phyloP scores from a whole-genome alignment of 768 basidiomycete genomes.

The Tephrocybe rancida region DNA sequence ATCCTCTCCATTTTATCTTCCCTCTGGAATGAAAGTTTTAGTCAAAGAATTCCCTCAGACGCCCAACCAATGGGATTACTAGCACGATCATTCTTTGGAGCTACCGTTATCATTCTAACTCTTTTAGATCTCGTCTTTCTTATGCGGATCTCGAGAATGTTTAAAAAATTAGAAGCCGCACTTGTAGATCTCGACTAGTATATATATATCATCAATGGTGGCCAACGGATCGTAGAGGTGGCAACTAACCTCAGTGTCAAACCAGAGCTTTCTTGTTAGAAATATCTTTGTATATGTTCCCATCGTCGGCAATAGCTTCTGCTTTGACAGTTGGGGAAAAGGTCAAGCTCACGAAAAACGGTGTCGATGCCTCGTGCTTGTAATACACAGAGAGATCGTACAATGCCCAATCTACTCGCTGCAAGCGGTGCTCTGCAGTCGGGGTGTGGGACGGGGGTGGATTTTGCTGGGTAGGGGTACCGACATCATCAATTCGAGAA shows the following conservation, averaged over 20 bases:
- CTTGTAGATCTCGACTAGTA: too few species aligned
- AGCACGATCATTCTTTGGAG: too few species aligned
- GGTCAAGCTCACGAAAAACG: neutral
- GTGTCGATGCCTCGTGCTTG: neutral
- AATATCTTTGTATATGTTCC: constrained; percentile 73
- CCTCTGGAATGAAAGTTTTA: too few species aligned
- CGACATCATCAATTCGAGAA: neutral
- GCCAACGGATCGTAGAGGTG: neutral
- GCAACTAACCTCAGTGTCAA: constrained; percentile 36
- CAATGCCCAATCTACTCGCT: neutral
- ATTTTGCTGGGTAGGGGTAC: neutral
- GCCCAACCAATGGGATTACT: too few species aligned
- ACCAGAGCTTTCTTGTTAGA: constrained; percentile 59
- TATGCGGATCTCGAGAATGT: too few species aligned
- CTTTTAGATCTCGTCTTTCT: too few species aligned
- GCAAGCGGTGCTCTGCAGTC: neutral
- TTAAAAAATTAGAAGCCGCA: too few species aligned
- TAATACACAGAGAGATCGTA: constrained; percentile 6
- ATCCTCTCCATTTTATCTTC: too few species aligned
- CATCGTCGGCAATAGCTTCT: constrained; percentile 68
- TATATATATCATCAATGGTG: neutral
- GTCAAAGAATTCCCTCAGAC: too few species aligned
- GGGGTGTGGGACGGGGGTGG: neutral
- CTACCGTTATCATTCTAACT: too few species aligned
- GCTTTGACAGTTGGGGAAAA: constrained; percentile 45